Conservation (phyloP, 2,329 filamentous ascomycete species). For the Ophiostoma ulmi region DNA sequence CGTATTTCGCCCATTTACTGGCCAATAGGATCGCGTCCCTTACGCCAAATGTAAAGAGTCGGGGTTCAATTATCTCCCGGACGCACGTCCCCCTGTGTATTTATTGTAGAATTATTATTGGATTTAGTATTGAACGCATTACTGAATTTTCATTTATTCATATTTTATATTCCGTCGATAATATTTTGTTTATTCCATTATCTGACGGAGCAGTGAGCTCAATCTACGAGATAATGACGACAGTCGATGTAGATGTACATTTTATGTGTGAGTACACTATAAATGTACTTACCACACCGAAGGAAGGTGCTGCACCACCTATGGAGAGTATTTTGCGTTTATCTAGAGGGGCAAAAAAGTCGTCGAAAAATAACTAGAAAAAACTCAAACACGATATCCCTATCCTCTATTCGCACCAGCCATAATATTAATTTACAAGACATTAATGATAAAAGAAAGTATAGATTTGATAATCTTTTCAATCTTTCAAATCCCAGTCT, state of each 20-base stretch:
- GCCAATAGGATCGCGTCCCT: conserved; percentile 8
- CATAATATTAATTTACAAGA: neutral
- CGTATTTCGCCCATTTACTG: neutral
- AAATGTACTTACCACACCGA: neutral
- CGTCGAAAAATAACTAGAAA: neutral
- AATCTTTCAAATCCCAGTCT: neutral
- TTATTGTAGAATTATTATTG: neutral
- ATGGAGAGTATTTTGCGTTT: neutral
- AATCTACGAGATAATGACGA: conserved; percentile 7
- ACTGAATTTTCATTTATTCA: too few species aligned
- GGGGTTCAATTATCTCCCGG: neutral
- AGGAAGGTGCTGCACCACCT: neutral
- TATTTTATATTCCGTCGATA: too few species aligned
- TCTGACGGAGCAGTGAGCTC: conserved; percentile 3
- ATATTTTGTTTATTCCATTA: too few species aligned
- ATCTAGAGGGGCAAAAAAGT: neutral
- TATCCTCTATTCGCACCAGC: too few species aligned
- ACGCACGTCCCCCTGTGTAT: neutral
- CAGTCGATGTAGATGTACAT: neutral
- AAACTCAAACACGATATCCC: neutral
- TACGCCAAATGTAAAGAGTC: neutral
- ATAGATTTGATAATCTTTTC: conserved; percentile 11
- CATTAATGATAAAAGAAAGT: neutral
- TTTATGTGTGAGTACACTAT: neutral
- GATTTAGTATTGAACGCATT: neutral